phyloP scores from a whole-genome alignment of 2,329 filamentous ascomycete species.

The Chrysoporthe puriensis region DNA sequence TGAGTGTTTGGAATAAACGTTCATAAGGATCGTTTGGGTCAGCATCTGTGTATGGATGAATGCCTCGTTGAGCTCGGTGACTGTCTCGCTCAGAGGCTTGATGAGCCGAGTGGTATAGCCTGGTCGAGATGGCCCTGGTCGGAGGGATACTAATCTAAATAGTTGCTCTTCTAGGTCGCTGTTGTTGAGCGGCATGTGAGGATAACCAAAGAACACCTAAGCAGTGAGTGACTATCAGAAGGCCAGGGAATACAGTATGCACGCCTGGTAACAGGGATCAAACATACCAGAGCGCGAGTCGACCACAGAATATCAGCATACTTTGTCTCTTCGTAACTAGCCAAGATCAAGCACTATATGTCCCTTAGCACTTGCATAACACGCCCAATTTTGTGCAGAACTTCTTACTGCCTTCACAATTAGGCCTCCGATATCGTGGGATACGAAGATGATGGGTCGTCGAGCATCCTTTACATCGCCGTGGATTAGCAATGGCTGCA shows the following conservation, averaged over 20 bases:
- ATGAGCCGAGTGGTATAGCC: background rate
- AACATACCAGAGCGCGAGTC: constrained; percentile 3
- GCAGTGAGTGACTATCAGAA: background rate
- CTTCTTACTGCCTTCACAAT: constrained; percentile 6
- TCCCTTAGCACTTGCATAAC: background rate
- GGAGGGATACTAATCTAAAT: background rate
- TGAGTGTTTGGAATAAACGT: background rate
- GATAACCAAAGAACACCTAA: constrained; percentile 9
- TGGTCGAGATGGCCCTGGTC: background rate
- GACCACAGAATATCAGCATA: constrained; percentile 5
- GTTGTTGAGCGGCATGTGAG: background rate
- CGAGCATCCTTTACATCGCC: background rate
- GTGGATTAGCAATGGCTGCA: background rate
- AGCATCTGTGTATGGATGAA: constrained; percentile 11
- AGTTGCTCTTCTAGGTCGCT: background rate
- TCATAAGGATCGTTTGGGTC: background rate
- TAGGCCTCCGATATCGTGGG: constrained; percentile 9
- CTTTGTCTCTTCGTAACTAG: background rate
- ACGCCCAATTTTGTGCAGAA: background rate
- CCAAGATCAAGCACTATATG: background rate
- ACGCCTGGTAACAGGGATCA: background rate
- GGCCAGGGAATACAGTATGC: background rate
- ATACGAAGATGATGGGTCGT: constrained; percentile 11
- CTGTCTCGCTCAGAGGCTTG: background rate
- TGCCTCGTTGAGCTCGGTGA: background rate